Evolutionary conservation across 2,329 filamentous ascomycete species (phyloP).

Genomic region (Paracoccidioides lutzii): DNA sequence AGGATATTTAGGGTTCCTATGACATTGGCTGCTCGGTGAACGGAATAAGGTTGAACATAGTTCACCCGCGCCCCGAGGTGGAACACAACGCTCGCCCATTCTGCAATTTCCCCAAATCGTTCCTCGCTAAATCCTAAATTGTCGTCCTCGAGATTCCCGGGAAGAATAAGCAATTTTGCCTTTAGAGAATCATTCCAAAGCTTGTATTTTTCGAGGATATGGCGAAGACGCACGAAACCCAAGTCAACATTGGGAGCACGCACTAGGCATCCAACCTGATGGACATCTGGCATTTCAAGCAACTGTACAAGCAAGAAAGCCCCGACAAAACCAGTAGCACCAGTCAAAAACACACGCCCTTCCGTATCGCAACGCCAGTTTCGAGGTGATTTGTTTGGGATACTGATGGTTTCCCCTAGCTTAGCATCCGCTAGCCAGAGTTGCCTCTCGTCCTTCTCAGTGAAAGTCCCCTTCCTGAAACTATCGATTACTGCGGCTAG

Average conservation of each 20-base stretch:
- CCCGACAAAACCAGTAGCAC: conserved; percentile 73
- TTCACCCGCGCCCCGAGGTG: conserved; percentile 66
- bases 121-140: conserved; percentile 42
- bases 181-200: background rate
- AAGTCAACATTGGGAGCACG: conserved; percentile 44
- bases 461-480: background rate
- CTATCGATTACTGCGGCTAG: conserved; percentile 8
- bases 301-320: conserved; percentile 60
- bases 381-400: background rate
- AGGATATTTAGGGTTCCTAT: conserved; percentile 59
- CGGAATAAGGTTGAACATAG: conserved; percentile 61
- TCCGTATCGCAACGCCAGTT: conserved; percentile 14
- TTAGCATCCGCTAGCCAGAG: conserved; percentile 13
- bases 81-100: conserved; percentile 34
- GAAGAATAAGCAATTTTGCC: conserved; percentile 9
- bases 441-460: conserved; percentile 8
- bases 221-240: conserved; percentile 14
- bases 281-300: conserved; percentile 40
- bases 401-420: conserved; percentile 8
- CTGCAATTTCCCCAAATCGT: conserved; percentile 40
- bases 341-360: conserved; percentile 55
- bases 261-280: conserved; percentile 57
- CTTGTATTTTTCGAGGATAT: conserved; percentile 42
- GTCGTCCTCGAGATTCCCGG: conserved; percentile 54
- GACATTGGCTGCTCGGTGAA: conserved; percentile 58